Base-by-base conservation (phyloP, 176 grass and related monocot species). In the Musa troglodytarum region DNA sequence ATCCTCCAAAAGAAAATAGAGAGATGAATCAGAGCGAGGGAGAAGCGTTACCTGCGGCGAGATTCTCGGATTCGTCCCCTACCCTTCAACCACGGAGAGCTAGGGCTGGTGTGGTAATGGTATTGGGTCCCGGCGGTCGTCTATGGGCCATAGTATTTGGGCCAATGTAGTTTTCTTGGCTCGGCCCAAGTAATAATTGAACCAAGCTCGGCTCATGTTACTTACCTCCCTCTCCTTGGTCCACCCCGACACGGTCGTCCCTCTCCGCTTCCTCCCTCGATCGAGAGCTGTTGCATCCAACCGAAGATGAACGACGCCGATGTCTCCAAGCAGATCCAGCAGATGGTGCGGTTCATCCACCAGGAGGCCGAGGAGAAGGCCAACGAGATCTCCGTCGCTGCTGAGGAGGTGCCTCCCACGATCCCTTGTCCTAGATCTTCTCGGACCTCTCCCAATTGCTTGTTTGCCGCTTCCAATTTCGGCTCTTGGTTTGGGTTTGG, bases 251-350 rank as follows among this genome's bases (percentile, higher is more conserved):
- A 43, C 9, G 21, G n/a, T 64, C 9, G 43, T 70, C 69, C 8
- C 0, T 20, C 49, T 12, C 16, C 2, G 13, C 16, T 10, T 51
- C 50, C 20, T 72, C 51, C 17, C 14, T 51, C 21, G 19, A 1
- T 13, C 51, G 49, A 20, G 1, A 29, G 53, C 53, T 23, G 9
- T 55, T 17, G 21, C 11, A 58, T 58, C 72, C 52, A 50, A 50
- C 43, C 68, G 8, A 74, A 74, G 72, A 74, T 74, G 72, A 74
- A 74, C 22, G 72, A 74, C 52, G 14, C 72, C 0, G 72, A 74
- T 56, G 72, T 74, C 22, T 57, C 53, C 52, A 74, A 74, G 72
- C 72, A 74, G 72, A 74, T 74, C 53, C 72, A 74, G 72, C 72
- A 74, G 72, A 74, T 74, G 72, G 72, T 74, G 53, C 52, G 22